A percentile compares a stretch with the other conserved stretches of the same genome.
These are phyloP conservation scores for Jasminum sambac DNA, from an alignment of 257 asterid genomes.

Conservation along the genomic window DNA sequence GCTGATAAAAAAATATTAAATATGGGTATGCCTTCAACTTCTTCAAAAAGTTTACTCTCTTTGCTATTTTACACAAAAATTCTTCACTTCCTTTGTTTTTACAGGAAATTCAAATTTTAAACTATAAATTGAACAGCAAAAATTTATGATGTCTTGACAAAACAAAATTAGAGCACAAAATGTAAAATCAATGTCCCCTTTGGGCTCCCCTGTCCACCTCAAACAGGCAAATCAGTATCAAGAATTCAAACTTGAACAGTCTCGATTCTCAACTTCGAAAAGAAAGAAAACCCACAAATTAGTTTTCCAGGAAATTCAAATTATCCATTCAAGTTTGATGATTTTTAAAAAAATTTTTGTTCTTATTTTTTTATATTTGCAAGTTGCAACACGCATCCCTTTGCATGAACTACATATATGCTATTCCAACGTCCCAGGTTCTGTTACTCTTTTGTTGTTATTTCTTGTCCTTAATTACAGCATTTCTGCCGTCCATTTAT, in stretches of 20 bases:
- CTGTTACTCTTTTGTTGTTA: too few relatives aligned
- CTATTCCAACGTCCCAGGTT: too few relatives aligned
- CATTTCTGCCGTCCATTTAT: too few relatives aligned
- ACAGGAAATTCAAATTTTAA: neutral
- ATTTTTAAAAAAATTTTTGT: conserved; percentile 10
- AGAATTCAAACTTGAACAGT: neutral
- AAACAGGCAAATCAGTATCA: neutral
- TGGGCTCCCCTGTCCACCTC: neutral
- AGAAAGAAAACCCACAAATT: too few relatives aligned
- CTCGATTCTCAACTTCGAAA: neutral
- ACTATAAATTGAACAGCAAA: neutral
- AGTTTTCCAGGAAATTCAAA: neutral
- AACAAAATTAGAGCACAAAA: neutral
- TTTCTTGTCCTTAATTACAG: too few relatives aligned
- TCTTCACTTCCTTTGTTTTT: too few relatives aligned
- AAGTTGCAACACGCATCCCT: neutral
- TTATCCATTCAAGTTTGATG: conserved; percentile 11
- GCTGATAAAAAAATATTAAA: too few relatives aligned
- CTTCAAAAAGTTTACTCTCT: too few relatives aligned
- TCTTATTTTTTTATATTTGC: too few relatives aligned
- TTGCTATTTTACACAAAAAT: too few relatives aligned
- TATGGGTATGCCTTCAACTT: too few relatives aligned
- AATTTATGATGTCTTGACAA: neutral
- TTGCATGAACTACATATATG: too few relatives aligned
- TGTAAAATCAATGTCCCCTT: neutral